A percentile compares a stretch with the other conserved stretches of the same genome.
phyloP scores from a whole-genome alignment of 2,329 filamentous ascomycete genomes.

The Cercospora zeina region DNA sequence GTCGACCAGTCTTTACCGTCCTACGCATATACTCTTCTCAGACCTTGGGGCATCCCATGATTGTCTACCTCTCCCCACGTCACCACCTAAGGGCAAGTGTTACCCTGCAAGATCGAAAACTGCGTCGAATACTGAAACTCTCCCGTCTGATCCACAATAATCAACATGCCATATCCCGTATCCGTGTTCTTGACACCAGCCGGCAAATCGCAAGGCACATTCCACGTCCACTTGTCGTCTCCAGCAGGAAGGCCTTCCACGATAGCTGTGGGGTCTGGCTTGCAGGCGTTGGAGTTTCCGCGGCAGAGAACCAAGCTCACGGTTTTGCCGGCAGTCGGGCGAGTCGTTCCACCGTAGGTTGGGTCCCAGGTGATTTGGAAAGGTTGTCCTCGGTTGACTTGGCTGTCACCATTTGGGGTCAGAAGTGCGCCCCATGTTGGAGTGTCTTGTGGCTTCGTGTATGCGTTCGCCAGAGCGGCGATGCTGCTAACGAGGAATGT shows the following conservation, averaged over 20 bases:
- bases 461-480: constrained; percentile 14
- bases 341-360: neutral
- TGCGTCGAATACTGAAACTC: constrained; percentile 27
- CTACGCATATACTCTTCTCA: too few species aligned
- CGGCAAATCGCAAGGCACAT: constrained; percentile 20
- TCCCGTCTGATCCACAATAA: constrained; percentile 23
- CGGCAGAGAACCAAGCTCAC: constrained; percentile 25
- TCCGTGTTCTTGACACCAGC: constrained; percentile 15
- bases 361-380: constrained; percentile 22
- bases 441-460: constrained; percentile 10
- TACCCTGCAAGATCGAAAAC: constrained; percentile 17
- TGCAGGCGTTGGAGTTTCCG: constrained; percentile 19
- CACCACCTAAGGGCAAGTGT: neutral
- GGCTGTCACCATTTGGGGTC: constrained; percentile 13
- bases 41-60: neutral
- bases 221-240: constrained; percentile 15
- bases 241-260: constrained; percentile 6
- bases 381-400: constrained; percentile 17
- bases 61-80: neutral
- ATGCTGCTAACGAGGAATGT: constrained; percentile 7
- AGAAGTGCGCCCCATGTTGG: constrained; percentile 22
- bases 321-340: constrained; percentile 1
- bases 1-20: too few species aligned
- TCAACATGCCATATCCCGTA: constrained; percentile 23
- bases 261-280: constrained; percentile 12